Percentiles rank a stretch among this genome's conserved stretches.
These are phyloP conservation scores for Harrya chromipes DNA, from an alignment of 768 basidiomycete species.

Conservation along the genomic window DNA sequence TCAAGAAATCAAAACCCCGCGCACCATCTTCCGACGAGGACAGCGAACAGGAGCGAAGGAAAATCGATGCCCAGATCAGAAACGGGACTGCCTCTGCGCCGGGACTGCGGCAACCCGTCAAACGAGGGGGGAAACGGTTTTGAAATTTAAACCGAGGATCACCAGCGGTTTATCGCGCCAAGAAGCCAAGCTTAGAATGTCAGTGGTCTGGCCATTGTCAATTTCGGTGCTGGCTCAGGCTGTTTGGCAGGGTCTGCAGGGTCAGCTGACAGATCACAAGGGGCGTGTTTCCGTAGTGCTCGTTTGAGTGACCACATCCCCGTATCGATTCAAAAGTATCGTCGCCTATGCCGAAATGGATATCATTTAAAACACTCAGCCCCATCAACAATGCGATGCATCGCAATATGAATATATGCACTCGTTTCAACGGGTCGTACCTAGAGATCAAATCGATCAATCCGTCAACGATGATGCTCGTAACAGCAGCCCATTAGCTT, in stretches of 20 bases:
- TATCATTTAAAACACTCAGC: not conserved
- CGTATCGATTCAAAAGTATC: not conserved
- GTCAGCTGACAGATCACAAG: constrained; percentile 9
- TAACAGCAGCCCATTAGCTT: too few relatives aligned
- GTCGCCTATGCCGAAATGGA: not conserved
- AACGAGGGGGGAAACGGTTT: constrained; percentile 72
- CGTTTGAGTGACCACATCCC: constrained; percentile 1
- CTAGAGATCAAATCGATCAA: not conserved
- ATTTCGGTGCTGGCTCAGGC: not conserved
- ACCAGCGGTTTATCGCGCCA: not conserved
- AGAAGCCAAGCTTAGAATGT: not conserved
- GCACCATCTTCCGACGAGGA: constrained; percentile 50
- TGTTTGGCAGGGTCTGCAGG: constrained; percentile 2
- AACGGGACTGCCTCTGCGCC: constrained; percentile 40
- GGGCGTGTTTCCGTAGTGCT: not conserved
- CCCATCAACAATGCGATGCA: not conserved
- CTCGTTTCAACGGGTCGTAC: not conserved
- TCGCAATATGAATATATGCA: not conserved
- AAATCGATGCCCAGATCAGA: constrained; percentile 39
- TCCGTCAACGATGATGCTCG: too few relatives aligned
- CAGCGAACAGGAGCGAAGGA: constrained; percentile 54
- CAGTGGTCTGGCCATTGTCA: not conserved
- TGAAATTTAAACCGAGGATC: constrained; percentile 32
- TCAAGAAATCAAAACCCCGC: constrained; percentile 46
- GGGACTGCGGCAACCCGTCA: constrained; percentile 70